Base-by-base conservation (phyloP, 2,329 filamentous ascomycete species). In the Ophiocordyceps unilateralis region DNA sequence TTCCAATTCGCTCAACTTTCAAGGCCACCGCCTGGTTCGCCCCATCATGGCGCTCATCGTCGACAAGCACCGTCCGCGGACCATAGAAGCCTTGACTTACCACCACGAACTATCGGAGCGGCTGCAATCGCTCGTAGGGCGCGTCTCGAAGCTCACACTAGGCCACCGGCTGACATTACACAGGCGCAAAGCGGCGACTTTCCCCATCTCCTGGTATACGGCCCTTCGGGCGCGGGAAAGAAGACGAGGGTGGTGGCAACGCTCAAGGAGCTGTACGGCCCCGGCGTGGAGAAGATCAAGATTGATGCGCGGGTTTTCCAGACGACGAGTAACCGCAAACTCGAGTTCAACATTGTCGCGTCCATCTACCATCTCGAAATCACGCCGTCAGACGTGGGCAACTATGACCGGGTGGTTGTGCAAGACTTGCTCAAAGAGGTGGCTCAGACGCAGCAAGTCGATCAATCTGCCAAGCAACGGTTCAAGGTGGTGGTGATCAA, bases 401-500 rank as follows among this genome's bases (percentile, higher is more conserved):
- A 83, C 60, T 95, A 95, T 56, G 91, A 98, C 62, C 76, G 91
- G 43, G 91, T 98, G 4, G 91, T 98, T 2, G 73, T 98, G 14
- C 91, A 98, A 58, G 91, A 96, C 55, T 68, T 98, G 41, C 68
- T 98, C 41, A 98, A 98, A 62, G 91, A 98, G 63, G 89, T 98
- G 5, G 91, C 93, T 24, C 93, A 98, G 63, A 98, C 91, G 43
- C 91, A 98, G 60, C 93, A 98, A 65, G 91, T 98, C n/a, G 91
- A 98, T 60, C 71, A 91, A 51, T 72, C 78, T 12, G 93, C 93
- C 15, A 83, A 78, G 58, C 91, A 98, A 60, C 76, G 80, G 39
- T 98, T 98, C 74, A 98, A 98, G 65, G 88, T 98, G 1, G 91
- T 98, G 1, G 89, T 98, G 30, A 96, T 98, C 70, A 98, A 98